Evolutionary conservation across 805 yeast genomes (phyloP).

Genomic region (Saccharomyces cerevisiae): DNA sequence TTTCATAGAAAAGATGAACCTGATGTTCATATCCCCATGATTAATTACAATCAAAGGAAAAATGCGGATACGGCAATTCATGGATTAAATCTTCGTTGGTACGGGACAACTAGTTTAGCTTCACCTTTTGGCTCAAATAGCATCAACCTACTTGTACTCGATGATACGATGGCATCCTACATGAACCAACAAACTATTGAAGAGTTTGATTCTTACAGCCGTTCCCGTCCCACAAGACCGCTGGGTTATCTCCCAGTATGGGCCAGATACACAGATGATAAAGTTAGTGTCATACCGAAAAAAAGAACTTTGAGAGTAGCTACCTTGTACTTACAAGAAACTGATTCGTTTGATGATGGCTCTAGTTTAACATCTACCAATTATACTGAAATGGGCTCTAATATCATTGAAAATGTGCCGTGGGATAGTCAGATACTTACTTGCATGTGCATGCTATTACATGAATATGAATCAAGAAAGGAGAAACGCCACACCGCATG

Average conservation of each 20-base stretch:
- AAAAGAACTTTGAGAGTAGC: slow-evolving; percentile 23
- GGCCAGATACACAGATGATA: slow-evolving; percentile 26
- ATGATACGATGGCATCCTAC: slow-evolving; percentile 29
- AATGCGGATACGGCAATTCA: slow-evolving; percentile 29
- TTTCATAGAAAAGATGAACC: slow-evolving; percentile 23
- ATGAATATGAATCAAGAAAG: slow-evolving; percentile 28
- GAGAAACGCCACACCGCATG: slow-evolving; percentile 18
- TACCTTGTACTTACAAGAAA: slow-evolving; percentile 19
- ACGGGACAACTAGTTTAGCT: slow-evolving; percentile 33
- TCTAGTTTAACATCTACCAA: neutral
- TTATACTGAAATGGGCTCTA: neutral
- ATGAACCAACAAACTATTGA: slow-evolving; percentile 16
- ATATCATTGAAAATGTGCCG: slow-evolving; percentile 12
- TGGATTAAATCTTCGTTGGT: slow-evolving; percentile 33
- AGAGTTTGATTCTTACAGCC: slow-evolving; percentile 8
- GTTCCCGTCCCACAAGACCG: slow-evolving; percentile 11
- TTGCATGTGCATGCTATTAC: slow-evolving; percentile 29
- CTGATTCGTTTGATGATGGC: neutral
- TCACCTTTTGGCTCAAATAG: slow-evolving; percentile 30
- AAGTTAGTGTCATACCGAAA: slow-evolving; percentile 20
- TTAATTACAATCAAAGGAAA: slow-evolving; percentile 25
- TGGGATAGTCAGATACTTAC: slow-evolving; percentile 24
- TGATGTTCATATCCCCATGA: slow-evolving; percentile 23
- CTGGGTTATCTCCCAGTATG: slow-evolving; percentile 23
- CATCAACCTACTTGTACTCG: slow-evolving; percentile 30